Evolutionary conservation across 2,329 filamentous ascomycete genomes (phyloP).

Genomic region (Fusarium sp.): DNA sequence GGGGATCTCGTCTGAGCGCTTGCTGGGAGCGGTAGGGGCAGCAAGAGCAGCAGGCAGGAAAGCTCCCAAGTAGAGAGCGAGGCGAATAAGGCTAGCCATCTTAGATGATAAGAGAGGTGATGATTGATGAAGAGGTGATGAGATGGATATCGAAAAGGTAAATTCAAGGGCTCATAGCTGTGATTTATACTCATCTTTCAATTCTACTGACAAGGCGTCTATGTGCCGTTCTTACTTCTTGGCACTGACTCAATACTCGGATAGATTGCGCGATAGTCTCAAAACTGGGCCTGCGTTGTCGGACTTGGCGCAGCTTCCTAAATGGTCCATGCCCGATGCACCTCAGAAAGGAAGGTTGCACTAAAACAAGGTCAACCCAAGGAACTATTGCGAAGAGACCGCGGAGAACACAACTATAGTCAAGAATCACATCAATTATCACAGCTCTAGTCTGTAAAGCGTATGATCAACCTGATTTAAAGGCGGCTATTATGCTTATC

Average conservation of each 20-base stretch:
- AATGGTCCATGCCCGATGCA: conserved; percentile 9
- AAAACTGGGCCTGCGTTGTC: not conserved
- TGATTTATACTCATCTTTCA: not conserved
- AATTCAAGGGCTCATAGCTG: not conserved
- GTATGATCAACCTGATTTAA: too few relatives aligned
- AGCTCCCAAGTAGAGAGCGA: conserved; percentile 51
- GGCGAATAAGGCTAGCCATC: conserved; percentile 50
- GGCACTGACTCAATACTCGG: not conserved
- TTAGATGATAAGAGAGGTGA: not conserved
- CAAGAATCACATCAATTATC: not conserved
- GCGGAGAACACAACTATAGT: not conserved
- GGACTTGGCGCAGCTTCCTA: conserved; percentile 7
- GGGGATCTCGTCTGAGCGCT: conserved; percentile 14
- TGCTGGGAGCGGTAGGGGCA: conserved; percentile 42
- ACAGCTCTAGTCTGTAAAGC: not conserved
- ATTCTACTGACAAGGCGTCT: not conserved
- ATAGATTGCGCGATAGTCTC: conserved; percentile 4
- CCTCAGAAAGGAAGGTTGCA: conserved; percentile 7
- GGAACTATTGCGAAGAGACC: conserved; percentile 7
- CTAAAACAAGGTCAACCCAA: not conserved
- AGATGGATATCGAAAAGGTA: not conserved
- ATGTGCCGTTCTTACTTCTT: not conserved
- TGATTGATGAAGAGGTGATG: conserved; percentile 6
- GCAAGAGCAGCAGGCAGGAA: conserved; percentile 51
- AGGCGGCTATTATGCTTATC: too few relatives aligned